Percentiles rank a stretch among this genome's conserved stretches.
Evolutionary conservation across 1,139 yeast species (phyloP).

Genomic region (Diutina ranongensis): DNA sequence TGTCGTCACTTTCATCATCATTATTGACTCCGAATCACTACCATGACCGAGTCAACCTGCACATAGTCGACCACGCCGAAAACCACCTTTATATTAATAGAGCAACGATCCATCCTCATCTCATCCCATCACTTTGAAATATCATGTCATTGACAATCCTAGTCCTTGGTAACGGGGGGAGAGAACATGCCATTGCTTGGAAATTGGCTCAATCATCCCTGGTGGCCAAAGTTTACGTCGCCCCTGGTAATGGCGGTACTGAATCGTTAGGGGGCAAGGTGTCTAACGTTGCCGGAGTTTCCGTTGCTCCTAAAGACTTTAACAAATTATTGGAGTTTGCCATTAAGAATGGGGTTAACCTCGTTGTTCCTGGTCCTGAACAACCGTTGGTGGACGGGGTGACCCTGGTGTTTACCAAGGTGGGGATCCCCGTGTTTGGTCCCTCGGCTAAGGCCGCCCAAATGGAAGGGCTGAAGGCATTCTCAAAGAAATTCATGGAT

Average conservation of each 20-base stretch:
- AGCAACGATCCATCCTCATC: background rate
- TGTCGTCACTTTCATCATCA: background rate
- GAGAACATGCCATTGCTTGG: constrained; percentile 98
- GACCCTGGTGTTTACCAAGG: constrained; percentile 50
- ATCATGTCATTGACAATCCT: constrained; percentile 45
- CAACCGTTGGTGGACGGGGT: constrained; percentile 96
- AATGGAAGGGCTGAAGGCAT: constrained; percentile 96
- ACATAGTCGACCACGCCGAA: background rate
- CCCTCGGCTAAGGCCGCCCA: constrained; percentile 83
- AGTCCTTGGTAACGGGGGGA: constrained; percentile 95
- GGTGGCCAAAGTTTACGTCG: constrained; percentile 70
- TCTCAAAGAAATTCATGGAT: constrained; percentile 89
- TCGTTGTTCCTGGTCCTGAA: constrained; percentile 98
- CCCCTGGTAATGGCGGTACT: constrained; percentile 98
- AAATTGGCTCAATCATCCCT: constrained; percentile 68
- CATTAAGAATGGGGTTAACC: constrained; percentile 45
- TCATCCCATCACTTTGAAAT: background rate
- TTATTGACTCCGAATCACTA: background rate
- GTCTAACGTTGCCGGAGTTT: constrained; percentile 57
- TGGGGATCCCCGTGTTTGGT: constrained; percentile 94
- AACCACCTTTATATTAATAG: background rate
- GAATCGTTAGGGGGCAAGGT: constrained; percentile 33
- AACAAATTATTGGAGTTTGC: constrained; percentile 59
- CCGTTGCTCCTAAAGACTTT: constrained; percentile 48
- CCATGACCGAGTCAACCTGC: background rate